These are phyloP conservation scores for Cystobasidium pallidum DNA, from an alignment of 1,284 basidiomycete species.

Conservation along the genomic window DNA sequence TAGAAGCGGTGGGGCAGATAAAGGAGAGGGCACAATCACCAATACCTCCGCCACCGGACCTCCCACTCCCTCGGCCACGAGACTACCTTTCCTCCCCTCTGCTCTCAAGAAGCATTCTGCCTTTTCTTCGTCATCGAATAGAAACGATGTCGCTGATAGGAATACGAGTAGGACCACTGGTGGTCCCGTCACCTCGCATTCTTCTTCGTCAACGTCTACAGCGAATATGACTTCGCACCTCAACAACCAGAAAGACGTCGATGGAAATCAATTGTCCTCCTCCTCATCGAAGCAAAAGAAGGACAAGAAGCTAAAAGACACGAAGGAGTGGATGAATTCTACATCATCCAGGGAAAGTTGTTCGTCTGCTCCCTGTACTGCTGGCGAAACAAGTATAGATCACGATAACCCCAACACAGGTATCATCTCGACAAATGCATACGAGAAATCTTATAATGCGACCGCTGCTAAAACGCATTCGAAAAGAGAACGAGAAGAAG, in stretches of 20 bases:
- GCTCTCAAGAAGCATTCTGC: slow-evolving; percentile 31
- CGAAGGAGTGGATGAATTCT: not conserved
- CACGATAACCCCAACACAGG: not conserved
- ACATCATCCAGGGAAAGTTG: not conserved
- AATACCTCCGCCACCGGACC: not conserved
- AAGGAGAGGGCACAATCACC: slow-evolving; percentile 10
- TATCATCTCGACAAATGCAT: not conserved
- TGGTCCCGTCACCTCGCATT: not conserved
- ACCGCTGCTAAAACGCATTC: slow-evolving; percentile 9
- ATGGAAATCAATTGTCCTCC: not conserved
- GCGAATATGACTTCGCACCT: not conserved
- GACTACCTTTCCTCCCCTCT: slow-evolving; percentile 23
- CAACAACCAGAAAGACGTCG: not conserved
- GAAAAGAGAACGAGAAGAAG: slow-evolving; percentile 16
- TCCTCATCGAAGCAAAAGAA: slow-evolving; percentile 5
- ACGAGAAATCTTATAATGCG: slow-evolving; percentile 12
- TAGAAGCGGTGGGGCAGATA: not conserved
- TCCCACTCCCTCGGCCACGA: slow-evolving; percentile 13
- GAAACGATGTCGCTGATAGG: too few species aligned
- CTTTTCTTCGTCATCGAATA: slow-evolving; percentile 66
- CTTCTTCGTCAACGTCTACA: not conserved
- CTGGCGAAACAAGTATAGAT: not conserved
- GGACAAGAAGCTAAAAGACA: not conserved
- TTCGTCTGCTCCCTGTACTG: not conserved
- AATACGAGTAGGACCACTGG: slow-evolving; percentile 58